Evolutionary conservation across 176 grass and related monocot species (phyloP), one percentile per base, ranked within the genome.

Genomic region (Paspalum vaginatum): DNA sequence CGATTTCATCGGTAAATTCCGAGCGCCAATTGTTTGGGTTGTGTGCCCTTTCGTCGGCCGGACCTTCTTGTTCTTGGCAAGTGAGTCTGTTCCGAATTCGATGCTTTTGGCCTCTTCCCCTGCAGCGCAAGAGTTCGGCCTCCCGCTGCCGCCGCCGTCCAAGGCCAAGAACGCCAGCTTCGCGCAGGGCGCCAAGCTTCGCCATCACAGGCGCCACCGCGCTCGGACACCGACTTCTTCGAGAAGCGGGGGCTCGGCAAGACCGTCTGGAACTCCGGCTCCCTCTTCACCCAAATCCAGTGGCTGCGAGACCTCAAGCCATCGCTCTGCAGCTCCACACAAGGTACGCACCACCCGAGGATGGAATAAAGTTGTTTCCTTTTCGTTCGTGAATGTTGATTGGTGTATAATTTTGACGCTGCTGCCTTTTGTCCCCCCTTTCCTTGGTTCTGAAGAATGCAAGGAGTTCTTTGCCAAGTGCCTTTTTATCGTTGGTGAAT

Each of bases 181-280:
- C 79, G 79, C 68, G 39, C 77, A 76, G 44, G 94, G 91, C 46
- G 94, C 94, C 45, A 97, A 97, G n/a, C 77, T 93, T 97, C 60
- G 94, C 94, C 83, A 89, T 93, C 80, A 93, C 94, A 39, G 91
- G 91, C 43, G 94, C 91, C 65, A 97, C 94, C 37, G 88, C 91
- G 27, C 89, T 97, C 18, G 85, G 85, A 88, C 64, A 93, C 86
- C 20, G 89, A 88, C 3, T 97, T 91, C 82, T 97, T 91, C 72
- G 32, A 87, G 80, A 87, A 86, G 64, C 22, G 82, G 8, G 91
- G 89, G 16, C 91, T 97, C 42, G 89, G 89, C 13, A 81, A 57
- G 24, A 64, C 40, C 54, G 86, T 97, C 49, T 97, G 94, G 94
- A 88, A 89, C 60, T 93, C 91, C 1, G 94, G 86, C 40, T 89